Evolutionary conservation across 164 flowering plant genomes (phyloP).

Genomic region (Berberis thunbergii): DNA sequence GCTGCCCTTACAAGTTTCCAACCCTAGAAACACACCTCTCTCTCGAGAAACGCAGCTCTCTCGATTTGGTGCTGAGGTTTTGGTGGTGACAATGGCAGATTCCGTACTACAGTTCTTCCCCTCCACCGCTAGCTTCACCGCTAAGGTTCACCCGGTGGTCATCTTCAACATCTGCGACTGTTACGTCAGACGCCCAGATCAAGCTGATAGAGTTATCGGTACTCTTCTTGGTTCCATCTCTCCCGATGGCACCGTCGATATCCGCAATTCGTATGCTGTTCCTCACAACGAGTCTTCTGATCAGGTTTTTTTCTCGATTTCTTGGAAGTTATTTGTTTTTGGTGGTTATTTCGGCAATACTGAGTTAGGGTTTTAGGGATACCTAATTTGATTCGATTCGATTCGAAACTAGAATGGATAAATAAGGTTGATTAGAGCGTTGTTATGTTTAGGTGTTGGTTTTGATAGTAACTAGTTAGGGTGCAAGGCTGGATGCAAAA

Average conservation of each 20-base stretch:
- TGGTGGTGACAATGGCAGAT: slow-evolving; percentile 33
- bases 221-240: slow-evolving; percentile 89
- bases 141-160: slow-evolving; percentile 82
- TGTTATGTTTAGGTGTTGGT: no score
- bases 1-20: no score
- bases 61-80: not conserved
- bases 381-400: no score
- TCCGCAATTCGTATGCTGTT: slow-evolving; percentile 87
- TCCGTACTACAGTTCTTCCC: slow-evolving; percentile 65
- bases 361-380: no score
- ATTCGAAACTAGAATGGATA: no score
- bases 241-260: slow-evolving; percentile 88
- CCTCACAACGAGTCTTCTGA: slow-evolving; percentile 86
- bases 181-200: slow-evolving; percentile 84
- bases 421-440: no score
- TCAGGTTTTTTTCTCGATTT: slow-evolving; percentile 35
- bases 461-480: no score
- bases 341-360: no score
- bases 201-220: slow-evolving; percentile 87
- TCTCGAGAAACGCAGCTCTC: not conserved
- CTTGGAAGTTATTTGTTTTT: no score
- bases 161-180: slow-evolving; percentile 92
- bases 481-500: no score
- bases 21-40: not conserved
- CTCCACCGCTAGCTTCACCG: slow-evolving; percentile 41